Conservation (phyloP, 305 asterid species). For the Solanum aculeatissimum region DNA sequence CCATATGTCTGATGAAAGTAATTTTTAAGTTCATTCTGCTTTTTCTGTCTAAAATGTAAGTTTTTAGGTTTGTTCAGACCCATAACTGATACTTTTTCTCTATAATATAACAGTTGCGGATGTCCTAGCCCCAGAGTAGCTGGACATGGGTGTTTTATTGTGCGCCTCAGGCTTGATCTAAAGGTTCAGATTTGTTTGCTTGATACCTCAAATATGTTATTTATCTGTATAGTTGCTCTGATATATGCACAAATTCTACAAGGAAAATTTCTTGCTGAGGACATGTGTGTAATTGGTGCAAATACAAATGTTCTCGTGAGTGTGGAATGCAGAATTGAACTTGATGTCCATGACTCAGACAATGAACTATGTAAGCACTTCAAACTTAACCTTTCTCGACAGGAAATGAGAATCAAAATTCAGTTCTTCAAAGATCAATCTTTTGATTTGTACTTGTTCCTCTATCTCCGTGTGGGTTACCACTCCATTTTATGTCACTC, state of each 20-base stretch:
- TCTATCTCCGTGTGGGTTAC: neutral
- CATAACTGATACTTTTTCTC: slow-evolving; percentile 6
- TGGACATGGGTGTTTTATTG: slow-evolving; percentile 95
- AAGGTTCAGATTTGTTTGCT: slow-evolving; percentile 43
- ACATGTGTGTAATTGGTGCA: slow-evolving; percentile 81
- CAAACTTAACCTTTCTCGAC: neutral
- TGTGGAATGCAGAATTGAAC: slow-evolving; percentile 92
- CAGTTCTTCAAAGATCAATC: neutral
- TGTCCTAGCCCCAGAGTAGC: slow-evolving; percentile 95
- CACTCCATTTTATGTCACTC: neutral
- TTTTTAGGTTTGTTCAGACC: neutral
- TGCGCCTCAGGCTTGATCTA: slow-evolving; percentile 80
- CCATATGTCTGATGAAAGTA: slow-evolving; percentile 92
- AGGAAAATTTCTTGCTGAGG: slow-evolving; percentile 94
- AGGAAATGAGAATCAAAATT: neutral
- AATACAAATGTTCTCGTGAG: slow-evolving; percentile 80
- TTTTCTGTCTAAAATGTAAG: neutral
- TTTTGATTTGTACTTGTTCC: neutral
- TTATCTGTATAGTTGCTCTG: slow-evolving; percentile 18
- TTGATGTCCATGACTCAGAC: slow-evolving; percentile 78
- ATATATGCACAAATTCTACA: slow-evolving; percentile 30
- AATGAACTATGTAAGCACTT: slow-evolving; percentile 73
- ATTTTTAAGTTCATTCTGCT: slow-evolving; percentile 62
- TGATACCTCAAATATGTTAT: neutral
- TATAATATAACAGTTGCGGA: slow-evolving; percentile 52